phyloP scores from a whole-genome alignment of 352 stramenopile species.

The Globisporangium spiculum region DNA sequence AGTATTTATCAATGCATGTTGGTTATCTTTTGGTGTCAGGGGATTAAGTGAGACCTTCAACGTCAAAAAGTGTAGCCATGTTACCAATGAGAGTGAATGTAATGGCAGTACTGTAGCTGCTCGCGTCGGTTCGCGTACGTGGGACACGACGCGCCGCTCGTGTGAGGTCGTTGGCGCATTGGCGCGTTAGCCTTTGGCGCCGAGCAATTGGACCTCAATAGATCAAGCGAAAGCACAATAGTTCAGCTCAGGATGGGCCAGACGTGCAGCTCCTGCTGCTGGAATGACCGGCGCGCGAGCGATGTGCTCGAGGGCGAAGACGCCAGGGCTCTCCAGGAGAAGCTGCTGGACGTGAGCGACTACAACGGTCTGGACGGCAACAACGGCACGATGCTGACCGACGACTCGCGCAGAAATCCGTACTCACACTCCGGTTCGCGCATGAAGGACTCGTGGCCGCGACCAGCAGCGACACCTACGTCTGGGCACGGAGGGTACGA shows the following conservation, averaged over 20 bases:
- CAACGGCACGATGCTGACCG: conserved; percentile 13
- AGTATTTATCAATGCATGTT: conserved; percentile 2
- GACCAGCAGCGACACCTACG: conserved; percentile 6
- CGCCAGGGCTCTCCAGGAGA: conserved; percentile 43
- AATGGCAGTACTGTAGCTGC: not conserved
- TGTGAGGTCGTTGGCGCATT: not conserved
- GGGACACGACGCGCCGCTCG: conserved; percentile 6
- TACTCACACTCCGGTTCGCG: conserved; percentile 13
- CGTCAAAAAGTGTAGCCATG: not conserved
- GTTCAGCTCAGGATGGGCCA: conserved; percentile 23
- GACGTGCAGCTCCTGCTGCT: conserved; percentile 39
- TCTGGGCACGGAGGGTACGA: conserved; percentile 1
- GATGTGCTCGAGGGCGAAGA: conserved; percentile 29
- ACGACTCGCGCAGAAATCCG: conserved; percentile 12
- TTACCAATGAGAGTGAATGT: conserved; percentile 2
- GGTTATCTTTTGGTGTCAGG: not conserved
- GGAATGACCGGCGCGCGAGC: conserved; percentile 29
- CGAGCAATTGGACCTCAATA: not conserved
- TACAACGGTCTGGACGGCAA: conserved; percentile 9
- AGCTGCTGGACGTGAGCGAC: conserved; percentile 33
- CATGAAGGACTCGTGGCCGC: conserved; percentile 14
- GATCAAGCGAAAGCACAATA: not conserved
- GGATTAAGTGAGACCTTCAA: not conserved
- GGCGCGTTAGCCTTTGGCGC: not conserved
- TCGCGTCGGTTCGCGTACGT: not conserved